Evolutionary conservation across 805 yeast genomes (phyloP).

Genomic region (Pichia exigua): DNA sequence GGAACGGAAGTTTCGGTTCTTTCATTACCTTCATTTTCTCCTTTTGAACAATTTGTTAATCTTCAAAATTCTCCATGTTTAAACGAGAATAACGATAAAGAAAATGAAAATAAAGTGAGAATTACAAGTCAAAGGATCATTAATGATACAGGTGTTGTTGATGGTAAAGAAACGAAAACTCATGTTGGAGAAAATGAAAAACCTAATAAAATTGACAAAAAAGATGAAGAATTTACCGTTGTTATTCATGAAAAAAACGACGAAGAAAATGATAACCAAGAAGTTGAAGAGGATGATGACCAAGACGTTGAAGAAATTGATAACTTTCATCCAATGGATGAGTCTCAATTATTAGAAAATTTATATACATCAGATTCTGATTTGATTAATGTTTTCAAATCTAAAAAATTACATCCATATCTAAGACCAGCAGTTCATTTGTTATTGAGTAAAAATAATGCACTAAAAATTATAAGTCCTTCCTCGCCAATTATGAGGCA

Average conservation of each 20-base stretch:
- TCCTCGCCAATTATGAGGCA: constrained; percentile 19
- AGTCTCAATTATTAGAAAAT: constrained; percentile 29
- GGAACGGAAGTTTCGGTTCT: not conserved
- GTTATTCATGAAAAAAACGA: not conserved
- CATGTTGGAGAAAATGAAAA: not conserved
- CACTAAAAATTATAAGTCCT: constrained; percentile 16
- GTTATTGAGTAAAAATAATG: constrained; percentile 16
- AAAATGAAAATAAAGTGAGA: not conserved
- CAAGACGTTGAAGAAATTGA: constrained; percentile 11
- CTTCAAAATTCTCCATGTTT: not conserved
- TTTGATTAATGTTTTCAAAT: constrained; percentile 17
- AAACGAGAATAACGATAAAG: not conserved
- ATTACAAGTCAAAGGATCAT: not conserved
- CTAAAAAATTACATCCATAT: constrained; percentile 16
- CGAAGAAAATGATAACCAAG: not conserved
- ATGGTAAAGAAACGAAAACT: not conserved
- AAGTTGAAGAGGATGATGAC: not conserved
- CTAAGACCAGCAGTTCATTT: constrained; percentile 23
- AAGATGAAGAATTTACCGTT: not conserved
- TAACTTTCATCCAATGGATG: constrained; percentile 27
- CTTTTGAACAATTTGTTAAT: not conserved
- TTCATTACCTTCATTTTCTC: not conserved
- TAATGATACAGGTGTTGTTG: not conserved
- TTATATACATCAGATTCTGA: constrained; percentile 21
- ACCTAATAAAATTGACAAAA: not conserved